Conservation (phyloP, 2,329 filamentous ascomycete species). For the Fusarium devonianum region DNA sequence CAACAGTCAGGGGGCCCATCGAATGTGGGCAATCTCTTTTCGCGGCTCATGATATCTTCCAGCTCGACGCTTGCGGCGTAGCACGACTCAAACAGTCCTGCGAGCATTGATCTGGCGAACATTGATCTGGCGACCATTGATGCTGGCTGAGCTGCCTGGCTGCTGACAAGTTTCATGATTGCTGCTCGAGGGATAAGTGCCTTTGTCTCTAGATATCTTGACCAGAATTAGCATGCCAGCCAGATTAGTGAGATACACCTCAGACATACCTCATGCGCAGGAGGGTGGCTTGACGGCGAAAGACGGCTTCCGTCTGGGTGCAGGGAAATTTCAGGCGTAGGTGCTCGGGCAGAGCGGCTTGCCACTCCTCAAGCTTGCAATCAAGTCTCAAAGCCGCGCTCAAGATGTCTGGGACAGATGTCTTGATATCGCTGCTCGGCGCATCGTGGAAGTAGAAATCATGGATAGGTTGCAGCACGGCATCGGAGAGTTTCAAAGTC, state of each 20-base stretch:
- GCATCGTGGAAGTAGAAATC: slow-evolving; percentile 17
- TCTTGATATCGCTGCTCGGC: not conserved
- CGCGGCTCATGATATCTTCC: slow-evolving; percentile 32
- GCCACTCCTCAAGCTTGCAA: slow-evolving; percentile 34
- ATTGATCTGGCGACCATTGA: slow-evolving; percentile 20
- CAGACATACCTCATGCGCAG: slow-evolving; percentile 31
- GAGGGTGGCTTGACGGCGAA: slow-evolving; percentile 36
- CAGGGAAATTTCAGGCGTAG: slow-evolving; percentile 28
- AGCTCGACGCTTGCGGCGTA: slow-evolving; percentile 36
- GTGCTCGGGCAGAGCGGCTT: slow-evolving; percentile 30
- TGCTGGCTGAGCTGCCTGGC: slow-evolving; percentile 10
- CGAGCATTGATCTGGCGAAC: slow-evolving; percentile 30
- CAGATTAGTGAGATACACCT: not conserved
- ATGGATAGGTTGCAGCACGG: slow-evolving; percentile 33
- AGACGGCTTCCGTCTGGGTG: slow-evolving; percentile 25
- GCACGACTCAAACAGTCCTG: slow-evolving; percentile 31
- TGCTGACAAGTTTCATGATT: slow-evolving; percentile 33
- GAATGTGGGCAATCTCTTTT: slow-evolving; percentile 31
- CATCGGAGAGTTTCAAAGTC: slow-evolving; percentile 30
- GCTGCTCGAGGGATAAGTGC: slow-evolving; percentile 31
- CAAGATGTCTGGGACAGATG: slow-evolving; percentile 19
- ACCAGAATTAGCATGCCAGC: slow-evolving; percentile 2
- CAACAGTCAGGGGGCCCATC: slow-evolving; percentile 35
- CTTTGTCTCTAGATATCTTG: slow-evolving; percentile 37
- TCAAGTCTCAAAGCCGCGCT: slow-evolving; percentile 30